Percentiles rank a stretch among this genome's conserved stretches.
Evolutionary conservation across 306 rosid genomes (phyloP).

Genomic region (Fragaria iinumae): DNA sequence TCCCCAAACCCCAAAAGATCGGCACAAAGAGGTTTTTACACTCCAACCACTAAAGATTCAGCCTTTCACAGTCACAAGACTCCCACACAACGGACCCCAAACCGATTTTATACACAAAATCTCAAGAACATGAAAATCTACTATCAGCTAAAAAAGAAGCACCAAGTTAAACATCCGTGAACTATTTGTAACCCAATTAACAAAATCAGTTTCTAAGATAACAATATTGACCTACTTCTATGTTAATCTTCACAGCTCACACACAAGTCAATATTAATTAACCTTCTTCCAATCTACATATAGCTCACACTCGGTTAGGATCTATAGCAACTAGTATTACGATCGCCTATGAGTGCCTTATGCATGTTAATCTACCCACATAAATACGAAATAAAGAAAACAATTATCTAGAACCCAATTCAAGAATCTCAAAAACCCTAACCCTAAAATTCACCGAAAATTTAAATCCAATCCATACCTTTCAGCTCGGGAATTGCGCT

Average conservation of each 20-base stretch:
- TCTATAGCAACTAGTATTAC: neutral
- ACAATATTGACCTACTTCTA: neutral
- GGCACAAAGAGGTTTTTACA: too few relatives aligned
- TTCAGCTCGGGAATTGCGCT: constrained; percentile 88
- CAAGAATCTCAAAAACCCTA: neutral
- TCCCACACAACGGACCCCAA: neutral
- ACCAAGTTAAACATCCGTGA: too few relatives aligned
- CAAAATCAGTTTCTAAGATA: neutral
- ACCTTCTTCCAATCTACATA: neutral
- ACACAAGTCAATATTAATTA: neutral
- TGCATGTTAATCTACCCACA: neutral
- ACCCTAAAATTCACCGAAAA: constrained; percentile 15
- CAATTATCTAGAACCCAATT: neutral
- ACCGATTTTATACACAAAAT: neutral
- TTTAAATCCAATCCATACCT: constrained; percentile 39
- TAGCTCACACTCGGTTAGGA: too few relatives aligned
- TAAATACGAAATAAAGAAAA: neutral
- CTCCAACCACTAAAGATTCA: neutral
- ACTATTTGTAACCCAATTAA: neutral
- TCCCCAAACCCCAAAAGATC: neutral
- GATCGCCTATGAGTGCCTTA: neutral
- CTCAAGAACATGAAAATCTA: neutral
- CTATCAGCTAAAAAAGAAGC: neutral
- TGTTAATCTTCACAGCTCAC: neutral
- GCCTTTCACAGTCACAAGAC: too few relatives aligned